Base-by-base conservation (phyloP, 2,329 filamentous ascomycete genomes). In the Diplodia seriata region DNA sequence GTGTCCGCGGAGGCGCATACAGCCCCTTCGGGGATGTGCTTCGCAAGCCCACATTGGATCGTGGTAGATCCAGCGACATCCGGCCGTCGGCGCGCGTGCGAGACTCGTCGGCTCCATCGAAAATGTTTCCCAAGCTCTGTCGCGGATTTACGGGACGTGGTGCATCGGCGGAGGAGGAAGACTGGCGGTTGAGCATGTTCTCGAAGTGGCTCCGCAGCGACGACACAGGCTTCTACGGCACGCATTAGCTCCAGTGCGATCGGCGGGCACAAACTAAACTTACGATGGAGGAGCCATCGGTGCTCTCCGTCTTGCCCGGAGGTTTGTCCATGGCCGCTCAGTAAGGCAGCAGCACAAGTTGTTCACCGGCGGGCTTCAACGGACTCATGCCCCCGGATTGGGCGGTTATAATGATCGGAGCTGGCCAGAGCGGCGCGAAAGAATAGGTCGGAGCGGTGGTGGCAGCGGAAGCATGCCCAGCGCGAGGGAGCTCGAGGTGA, bases 141-240 rank as follows among this genome's bases (percentile, higher is more conserved):
- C 76, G 76, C 71, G 72, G 70, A 66, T 74, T 72, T 66, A 72
- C 49, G 29, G 36, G 54, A 43, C 15, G 55, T 40, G n/a, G 61
- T 50, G 26, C 50, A 38, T 74, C 40, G 74, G 73, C 31, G 9
- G 73, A 64, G 47, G 70, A 23, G 70, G 62, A 64, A 74, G 75
- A 72, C 76, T 76, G 23, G 73, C 72, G 40, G 68, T 72, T 86
- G 71, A 85, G 83, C 82, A 94, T 88, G 76, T 90, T 92, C 82
- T 95, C 92, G 77, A 94, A 95, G 73, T 91, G 89, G 70, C 91
- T 92, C 70, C 90, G 86, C 69, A 95, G 83, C 63, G 91, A 94
- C 63, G 92, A 95, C 62, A 95, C 91, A 31, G 92, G 91, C 82
- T 89, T 92, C 90, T 93, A 50, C 15, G 47, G 29, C 33, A 20